A percentile compares a stretch with the other conserved stretches of the same genome.
Conservation (phyloP, 306 rosid genomes). For the Urtica urens region DNA sequence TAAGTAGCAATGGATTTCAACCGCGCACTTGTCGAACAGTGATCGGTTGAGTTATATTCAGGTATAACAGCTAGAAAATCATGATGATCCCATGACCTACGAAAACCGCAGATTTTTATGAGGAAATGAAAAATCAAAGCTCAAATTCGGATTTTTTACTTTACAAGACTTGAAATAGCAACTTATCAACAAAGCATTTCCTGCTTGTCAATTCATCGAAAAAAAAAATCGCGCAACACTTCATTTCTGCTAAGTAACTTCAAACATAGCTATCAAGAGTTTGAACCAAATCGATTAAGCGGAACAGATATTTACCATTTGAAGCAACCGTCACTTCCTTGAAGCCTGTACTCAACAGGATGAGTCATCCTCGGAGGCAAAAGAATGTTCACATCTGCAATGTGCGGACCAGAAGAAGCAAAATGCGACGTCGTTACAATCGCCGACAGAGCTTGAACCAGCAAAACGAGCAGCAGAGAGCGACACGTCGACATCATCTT, state of each 20-base stretch:
- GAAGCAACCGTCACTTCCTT: constrained; percentile 95
- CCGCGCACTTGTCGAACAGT: constrained; percentile 84
- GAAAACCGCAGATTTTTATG: no score
- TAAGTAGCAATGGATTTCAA: constrained; percentile 69
- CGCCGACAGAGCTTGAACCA: constrained; percentile 5
- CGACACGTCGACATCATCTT: constrained; percentile 19
- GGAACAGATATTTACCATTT: constrained; percentile 36
- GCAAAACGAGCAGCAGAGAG: constrained; percentile 17
- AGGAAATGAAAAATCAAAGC: no score
- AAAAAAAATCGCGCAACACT: no score
- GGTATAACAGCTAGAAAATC: constrained; percentile 73
- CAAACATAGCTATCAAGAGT: neutral
- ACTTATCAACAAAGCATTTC: neutral
- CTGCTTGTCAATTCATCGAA: neutral
- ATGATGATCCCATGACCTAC: constrained; percentile 94
- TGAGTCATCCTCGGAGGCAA: constrained; percentile 76
- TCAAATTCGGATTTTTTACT: no score
- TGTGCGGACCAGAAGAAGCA: constrained; percentile 73
- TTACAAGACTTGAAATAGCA: no score
- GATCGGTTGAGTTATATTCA: constrained; percentile 63
- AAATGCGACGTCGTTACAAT: constrained; percentile 26
- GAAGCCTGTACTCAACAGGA: constrained; percentile 76
- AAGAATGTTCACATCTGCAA: constrained; percentile 69
- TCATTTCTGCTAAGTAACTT: no score
- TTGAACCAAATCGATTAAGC: neutral